Base-by-base conservation (phyloP, 208 protist species). In the Wallacemonas collosoma region DNA sequence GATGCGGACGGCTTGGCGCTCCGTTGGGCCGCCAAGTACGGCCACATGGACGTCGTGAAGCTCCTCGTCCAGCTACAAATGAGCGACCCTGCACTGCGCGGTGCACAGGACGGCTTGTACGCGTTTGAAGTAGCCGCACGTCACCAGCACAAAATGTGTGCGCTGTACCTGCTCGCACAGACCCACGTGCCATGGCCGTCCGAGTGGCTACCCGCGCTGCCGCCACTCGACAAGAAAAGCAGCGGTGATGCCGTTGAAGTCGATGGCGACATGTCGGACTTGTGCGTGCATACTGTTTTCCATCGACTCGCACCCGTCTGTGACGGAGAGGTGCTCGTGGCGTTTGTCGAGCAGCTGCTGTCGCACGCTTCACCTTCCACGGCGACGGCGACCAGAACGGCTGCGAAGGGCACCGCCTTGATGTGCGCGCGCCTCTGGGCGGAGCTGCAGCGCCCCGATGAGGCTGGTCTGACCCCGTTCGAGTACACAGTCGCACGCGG, bases 61-160 rank as follows among this genome's bases (percentile, higher is more conserved):
- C 69, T 95, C 41, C 86, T 95, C 36, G 72, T 95, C 36, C 64
- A 79, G 43, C 77, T 95, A 40, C 68, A 87, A 53, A 92, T 95
- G 84, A 92, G 86, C 53, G 69, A 89, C 62, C 77, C 85, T 26
- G 72, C 69, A 7, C 12, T 60, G 15, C 72, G 73, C 36, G 72
- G 62, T 35, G 47, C 35, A 5, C 73, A 88, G 38, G 48, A 63
- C 2, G 78, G 80, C n/a, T 76, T 81, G 41, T 87, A 82, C 63
- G 70, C 90, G n/a, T 93, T 95, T 67, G 88, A 95, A 68, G 57
- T 73, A 17, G 90, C 90, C 44, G 83, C 86, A 7, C 50, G 83
- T 15, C 68, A 82, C 63, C 45, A 72, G 9, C 84, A 89, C 66
- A 68, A 66, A 38, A 73, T 60, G 17, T 91, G 84, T 61, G 90